Evolutionary conservation across 2,329 filamentous ascomycete genomes (phyloP), one percentile per base, ranked within the genome.

Genomic region (Aureobasidium zeae): DNA sequence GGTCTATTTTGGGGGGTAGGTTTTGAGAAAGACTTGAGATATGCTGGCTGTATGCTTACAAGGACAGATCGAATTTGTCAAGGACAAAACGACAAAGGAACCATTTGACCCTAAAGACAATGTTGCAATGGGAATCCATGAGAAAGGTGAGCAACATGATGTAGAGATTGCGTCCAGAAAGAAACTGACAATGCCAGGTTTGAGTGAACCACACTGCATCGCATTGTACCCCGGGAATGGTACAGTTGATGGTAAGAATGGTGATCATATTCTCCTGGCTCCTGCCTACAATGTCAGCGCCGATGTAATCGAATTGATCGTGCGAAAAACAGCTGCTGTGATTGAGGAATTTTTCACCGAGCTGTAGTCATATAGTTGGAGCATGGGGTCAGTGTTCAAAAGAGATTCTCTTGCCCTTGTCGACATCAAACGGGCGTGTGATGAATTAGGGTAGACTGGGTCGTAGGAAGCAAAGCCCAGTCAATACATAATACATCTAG

Each of bases 201-300:
- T 69, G 48, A 55, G 58, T 35, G 49, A 57, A 11, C 59, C 61
- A 4, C 68, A 72, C 53, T 68, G 66, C 44, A 73, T 83, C 49
- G 71, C 70, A 3, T 54, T 85, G 2, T 86, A 85, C 55, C 76
- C 77, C 1, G 79, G 79, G 0, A 63, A 64, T 0, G 81, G 81
- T 1, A 77, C 76, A 0, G 73, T 67, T 0, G 77, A 83, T 32
- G 67, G 72, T 1, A 55, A 58, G n/a, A 56, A 57, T 1, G 82
- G 83, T 8, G 83, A 88, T 54, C 80, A 85, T 57, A 65, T 86
- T 25, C 68, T 87, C 19, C 54, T 88, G 9, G 74, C 81, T 1
- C 83, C 83, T 4, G 71, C 83, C 1, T 86, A 78, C 60, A 85
- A 74, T 32, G 68, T 80, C 16, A 76, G 70, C 1, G 61, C 62